phyloP scores from a whole-genome alignment of 2,329 filamentous ascomycete species.

The Daldinia sp. region DNA sequence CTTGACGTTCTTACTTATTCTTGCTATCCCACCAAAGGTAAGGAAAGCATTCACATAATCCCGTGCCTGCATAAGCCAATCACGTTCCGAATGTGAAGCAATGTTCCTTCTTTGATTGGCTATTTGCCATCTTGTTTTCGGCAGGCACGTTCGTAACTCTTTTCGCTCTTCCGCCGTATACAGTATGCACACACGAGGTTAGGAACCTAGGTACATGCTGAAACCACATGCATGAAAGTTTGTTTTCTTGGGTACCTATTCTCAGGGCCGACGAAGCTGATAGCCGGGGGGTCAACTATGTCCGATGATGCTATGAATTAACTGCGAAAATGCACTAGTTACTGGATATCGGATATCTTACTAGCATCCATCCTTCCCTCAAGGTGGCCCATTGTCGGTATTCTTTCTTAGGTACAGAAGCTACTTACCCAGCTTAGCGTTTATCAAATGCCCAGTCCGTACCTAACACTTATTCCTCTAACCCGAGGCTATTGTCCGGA shows the following conservation, averaged over 20 bases:
- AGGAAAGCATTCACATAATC: conserved; percentile 5
- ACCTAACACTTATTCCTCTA: conserved; percentile 12
- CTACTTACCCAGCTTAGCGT: background rate
- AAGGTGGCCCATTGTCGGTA: conserved; percentile 4
- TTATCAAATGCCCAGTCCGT: background rate
- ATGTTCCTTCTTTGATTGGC: conserved; percentile 2
- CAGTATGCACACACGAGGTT: too few relatives aligned
- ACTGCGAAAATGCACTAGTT: background rate
- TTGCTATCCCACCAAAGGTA: background rate
- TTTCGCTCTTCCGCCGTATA: conserved; percentile 10
- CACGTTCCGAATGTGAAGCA: background rate
- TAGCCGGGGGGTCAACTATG: conserved; percentile 4
- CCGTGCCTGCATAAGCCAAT: conserved; percentile 7
- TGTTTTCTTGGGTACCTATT: conserved; percentile 7
- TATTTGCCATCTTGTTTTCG: background rate
- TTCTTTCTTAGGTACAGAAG: background rate
- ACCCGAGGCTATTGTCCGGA: conserved; percentile 39
- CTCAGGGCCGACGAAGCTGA: background rate
- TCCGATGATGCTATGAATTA: conserved; percentile 30
- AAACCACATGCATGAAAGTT: conserved; percentile 37
- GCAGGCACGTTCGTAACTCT: background rate
- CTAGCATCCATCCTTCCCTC: background rate
- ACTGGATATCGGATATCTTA: background rate
- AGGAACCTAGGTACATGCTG: conserved; percentile 6
- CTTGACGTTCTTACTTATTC: background rate